A percentile compares a stretch with the other conserved stretches of the same genome.
phyloP scores from a whole-genome alignment of 371 early-diverging fungal species.

The Mortierella sp. region DNA sequence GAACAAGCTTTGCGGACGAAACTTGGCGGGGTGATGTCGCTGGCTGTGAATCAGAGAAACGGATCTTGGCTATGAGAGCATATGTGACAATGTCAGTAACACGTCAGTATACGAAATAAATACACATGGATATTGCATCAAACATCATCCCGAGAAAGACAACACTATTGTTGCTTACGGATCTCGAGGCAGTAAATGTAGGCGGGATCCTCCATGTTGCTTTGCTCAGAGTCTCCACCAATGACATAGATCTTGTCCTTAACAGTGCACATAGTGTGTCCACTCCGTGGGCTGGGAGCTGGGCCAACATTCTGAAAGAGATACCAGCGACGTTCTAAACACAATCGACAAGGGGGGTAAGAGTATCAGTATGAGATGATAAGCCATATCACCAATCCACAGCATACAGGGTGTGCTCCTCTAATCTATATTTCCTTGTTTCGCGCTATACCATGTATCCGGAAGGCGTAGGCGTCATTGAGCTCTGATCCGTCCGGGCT shows the following conservation, averaged over 20 bases:
- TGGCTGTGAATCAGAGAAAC: slow-evolving; percentile 31
- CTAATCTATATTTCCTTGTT: not conserved
- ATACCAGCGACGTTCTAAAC: slow-evolving; percentile 77
- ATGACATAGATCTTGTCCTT: slow-evolving; percentile 74
- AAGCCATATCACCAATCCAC: not conserved
- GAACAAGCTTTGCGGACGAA: slow-evolving; percentile 21
- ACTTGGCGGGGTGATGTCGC: slow-evolving; percentile 37
- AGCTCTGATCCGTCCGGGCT: slow-evolving; percentile 70
- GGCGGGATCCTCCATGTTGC: slow-evolving; percentile 66
- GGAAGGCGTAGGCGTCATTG: slow-evolving; percentile 82
- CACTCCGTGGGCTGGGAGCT: slow-evolving; percentile 74
- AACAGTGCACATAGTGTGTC: slow-evolving; percentile 74
- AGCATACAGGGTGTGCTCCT: not conserved
- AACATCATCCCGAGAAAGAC: not conserved
- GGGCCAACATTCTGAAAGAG: slow-evolving; percentile 84
- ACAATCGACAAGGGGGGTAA: not conserved
- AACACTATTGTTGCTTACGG: slow-evolving; percentile 36
- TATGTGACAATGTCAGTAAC: not conserved
- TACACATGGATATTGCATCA: no score
- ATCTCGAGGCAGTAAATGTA: slow-evolving; percentile 75
- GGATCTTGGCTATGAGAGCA: slow-evolving; percentile 31
- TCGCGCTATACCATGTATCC: slow-evolving; percentile 68
- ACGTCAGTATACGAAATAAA: not conserved
- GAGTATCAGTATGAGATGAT: not conserved
- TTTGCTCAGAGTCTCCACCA: slow-evolving; percentile 70